phyloP scores from a whole-genome alignment of 1,284 basidiomycete genomes.

The Rhodotorula sp. region DNA sequence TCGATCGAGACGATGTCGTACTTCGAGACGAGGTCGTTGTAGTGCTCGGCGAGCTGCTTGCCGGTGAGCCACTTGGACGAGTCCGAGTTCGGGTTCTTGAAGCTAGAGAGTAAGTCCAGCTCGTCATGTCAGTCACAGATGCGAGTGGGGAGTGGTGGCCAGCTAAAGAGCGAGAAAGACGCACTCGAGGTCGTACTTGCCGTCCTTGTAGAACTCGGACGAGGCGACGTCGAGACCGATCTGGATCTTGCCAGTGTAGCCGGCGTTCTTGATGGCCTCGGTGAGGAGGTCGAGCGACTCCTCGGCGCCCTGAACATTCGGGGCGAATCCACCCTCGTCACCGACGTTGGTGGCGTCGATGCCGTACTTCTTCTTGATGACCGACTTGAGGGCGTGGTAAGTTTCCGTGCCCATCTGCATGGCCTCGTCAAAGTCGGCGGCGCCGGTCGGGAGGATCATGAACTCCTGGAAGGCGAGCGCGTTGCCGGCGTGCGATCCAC shows the following conservation, averaged over 20 bases:
- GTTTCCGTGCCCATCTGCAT: slow-evolving; percentile 99
- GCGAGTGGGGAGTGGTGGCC: background rate
- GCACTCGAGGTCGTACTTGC: slow-evolving; percentile 99
- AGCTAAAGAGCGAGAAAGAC: slow-evolving; percentile 21
- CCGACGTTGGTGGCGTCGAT: slow-evolving; percentile 99
- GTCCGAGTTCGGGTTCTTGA: slow-evolving; percentile 98
- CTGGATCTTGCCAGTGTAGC: slow-evolving; percentile 97
- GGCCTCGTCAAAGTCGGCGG: slow-evolving; percentile 87
- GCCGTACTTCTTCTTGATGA: slow-evolving; percentile 98
- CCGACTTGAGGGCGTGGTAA: slow-evolving; percentile 98
- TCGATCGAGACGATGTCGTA: slow-evolving; percentile 98
- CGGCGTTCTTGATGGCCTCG: slow-evolving; percentile 95
- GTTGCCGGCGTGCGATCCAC: slow-evolving; percentile 99
- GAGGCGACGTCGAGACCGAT: slow-evolving; percentile 99
- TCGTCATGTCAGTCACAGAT: background rate
- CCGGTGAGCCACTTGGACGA: slow-evolving; percentile 91
- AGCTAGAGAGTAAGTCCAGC: slow-evolving; percentile 37
- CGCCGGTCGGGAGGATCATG: slow-evolving; percentile 97
- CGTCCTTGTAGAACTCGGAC: slow-evolving; percentile 99
- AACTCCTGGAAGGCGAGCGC: slow-evolving; percentile 99
- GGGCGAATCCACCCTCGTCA: slow-evolving; percentile 99
- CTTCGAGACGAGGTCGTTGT: slow-evolving; percentile 80
- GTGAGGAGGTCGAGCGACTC: slow-evolving; percentile 95
- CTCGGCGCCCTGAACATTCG: slow-evolving; percentile 94
- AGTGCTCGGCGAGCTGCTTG: slow-evolving; percentile 88